These are phyloP conservation scores for Tulasnella sp. DNA, from an alignment of 768 basidiomycete species.

Conservation along the genomic window DNA sequence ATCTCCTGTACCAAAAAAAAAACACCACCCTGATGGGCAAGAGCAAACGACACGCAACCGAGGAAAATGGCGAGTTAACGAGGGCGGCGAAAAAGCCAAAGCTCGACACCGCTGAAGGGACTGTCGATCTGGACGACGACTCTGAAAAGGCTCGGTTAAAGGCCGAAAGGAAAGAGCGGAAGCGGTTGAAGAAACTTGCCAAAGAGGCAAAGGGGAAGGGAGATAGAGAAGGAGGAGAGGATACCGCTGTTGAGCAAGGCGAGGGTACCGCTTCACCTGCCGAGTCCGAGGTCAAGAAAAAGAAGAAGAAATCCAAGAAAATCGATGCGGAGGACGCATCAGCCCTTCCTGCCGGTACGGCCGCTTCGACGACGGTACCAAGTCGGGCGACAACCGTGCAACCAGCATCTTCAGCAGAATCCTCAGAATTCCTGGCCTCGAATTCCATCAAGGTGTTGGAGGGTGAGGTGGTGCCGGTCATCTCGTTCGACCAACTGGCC, in stretches of 20 bases:
- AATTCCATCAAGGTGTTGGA: slow-evolving; percentile 52
- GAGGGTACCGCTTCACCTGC: slow-evolving; percentile 1
- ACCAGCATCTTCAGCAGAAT: background rate
- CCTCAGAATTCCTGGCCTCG: background rate
- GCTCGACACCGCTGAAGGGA: background rate
- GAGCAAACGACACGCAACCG: background rate
- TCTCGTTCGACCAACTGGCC: slow-evolving; percentile 64
- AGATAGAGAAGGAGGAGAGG: slow-evolving; percentile 4
- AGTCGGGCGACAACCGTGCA: background rate
- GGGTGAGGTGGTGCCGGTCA: slow-evolving; percentile 49
- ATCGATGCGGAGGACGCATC: slow-evolving; percentile 35
- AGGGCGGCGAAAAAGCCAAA: background rate
- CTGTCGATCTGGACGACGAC: background rate
- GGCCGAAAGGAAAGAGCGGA: slow-evolving; percentile 17
- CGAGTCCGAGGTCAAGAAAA: slow-evolving; percentile 26
- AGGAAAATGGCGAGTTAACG: background rate
- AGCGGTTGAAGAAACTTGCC: slow-evolving; percentile 12
- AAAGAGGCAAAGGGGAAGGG: slow-evolving; percentile 1
- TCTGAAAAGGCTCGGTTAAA: slow-evolving; percentile 14
- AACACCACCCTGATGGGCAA: background rate
- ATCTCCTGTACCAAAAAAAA: background rate
- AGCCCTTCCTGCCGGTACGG: background rate
- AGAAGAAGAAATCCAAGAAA: slow-evolving; percentile 29
- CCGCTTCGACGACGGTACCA: background rate
- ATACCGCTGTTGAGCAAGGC: background rate